Evolutionary conservation across 2,329 filamentous ascomycete genomes (phyloP).

Genomic region (Dactylellina cionopaga): DNA sequence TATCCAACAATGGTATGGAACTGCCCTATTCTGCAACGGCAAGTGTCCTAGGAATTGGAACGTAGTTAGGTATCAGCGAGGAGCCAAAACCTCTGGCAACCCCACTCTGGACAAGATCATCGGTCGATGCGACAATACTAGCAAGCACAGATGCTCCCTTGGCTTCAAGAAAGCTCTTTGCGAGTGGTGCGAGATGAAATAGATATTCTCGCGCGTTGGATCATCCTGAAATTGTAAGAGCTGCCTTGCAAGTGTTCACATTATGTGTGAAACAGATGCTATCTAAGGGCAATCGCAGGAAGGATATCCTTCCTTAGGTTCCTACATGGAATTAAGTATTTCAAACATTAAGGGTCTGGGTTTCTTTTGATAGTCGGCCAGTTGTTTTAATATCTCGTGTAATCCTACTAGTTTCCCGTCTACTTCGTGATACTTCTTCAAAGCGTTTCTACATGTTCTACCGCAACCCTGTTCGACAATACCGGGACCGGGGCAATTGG

Average conservation of each 20-base stretch:
- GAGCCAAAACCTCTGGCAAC: constrained; percentile 17
- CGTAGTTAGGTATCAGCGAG: constrained; percentile 27
- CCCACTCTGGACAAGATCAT: constrained; percentile 35
- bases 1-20: constrained; percentile 29
- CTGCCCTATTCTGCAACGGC: constrained; percentile 36
- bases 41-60: constrained; percentile 29
- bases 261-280: no score
- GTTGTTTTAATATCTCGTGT: not conserved
- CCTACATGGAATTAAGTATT: no score
- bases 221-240: not conserved
- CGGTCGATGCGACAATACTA: constrained; percentile 29
- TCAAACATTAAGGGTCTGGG: no score
- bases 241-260: no score
- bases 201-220: not conserved
- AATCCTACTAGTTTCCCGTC: not conserved
- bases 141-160: constrained; percentile 20
- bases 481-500: not conserved
- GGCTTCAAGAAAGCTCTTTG: constrained; percentile 36
- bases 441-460: not conserved
- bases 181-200: constrained; percentile 27
- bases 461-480: not conserved
- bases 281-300: not conserved
- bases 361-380: not conserved
- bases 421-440: not conserved
- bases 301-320: not conserved